Base-by-base conservation (phyloP, 305 asterid species). In the Fraxinus floribunda region DNA sequence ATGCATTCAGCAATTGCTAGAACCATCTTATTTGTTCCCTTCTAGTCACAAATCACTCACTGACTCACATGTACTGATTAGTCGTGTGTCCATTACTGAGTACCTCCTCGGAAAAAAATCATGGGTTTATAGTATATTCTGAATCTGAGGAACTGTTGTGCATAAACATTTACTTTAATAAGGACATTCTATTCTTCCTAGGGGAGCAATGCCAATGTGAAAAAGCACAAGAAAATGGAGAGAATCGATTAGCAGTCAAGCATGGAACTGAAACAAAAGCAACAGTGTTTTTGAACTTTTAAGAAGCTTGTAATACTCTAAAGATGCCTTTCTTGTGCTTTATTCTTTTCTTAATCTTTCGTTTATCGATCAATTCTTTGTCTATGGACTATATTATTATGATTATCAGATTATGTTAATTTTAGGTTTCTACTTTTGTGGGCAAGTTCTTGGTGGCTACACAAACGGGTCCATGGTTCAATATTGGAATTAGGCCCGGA, bases 121-220 rank as follows among this genome's bases (percentile, higher is more conserved):
- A 0, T 66, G 73, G 36, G 34, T 10, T 10, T 1, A 24, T 66
- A 26, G 74, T 66, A 66, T 66, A 66, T 66, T 66, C 74, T 11
- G 29, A 52, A 66, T 66, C 35, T 26, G 7, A 66, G 35, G 74
- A 76, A 64, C 29, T 57, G 11, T 2, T 57, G 68, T 20, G 11
- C 8, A 57, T 18, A 57, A 18, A 7, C 68, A 7, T 57, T 57
- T 57, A 7, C 29, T 18, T 57, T 57, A 20, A 7, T 32, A 32
- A 83, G 78, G 77, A 78, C 83, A 84, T 84, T 80, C 81, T 64
- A 84, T 84, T 84, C 84, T 79, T 83, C 36, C 52, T 64, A 60
- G 5, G 39, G 81, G 32, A 78, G 85, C 83, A 79, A 80, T 66
- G 82, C 15, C 34, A 39, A 75, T n/a, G 22, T 52, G 64, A 52